Percentiles rank a stretch among this genome's conserved stretches.
These are phyloP conservation scores for Stereocaulon alpinum DNA, from an alignment of 495 filamentous ascomycete genomes.

Conservation along the genomic window DNA sequence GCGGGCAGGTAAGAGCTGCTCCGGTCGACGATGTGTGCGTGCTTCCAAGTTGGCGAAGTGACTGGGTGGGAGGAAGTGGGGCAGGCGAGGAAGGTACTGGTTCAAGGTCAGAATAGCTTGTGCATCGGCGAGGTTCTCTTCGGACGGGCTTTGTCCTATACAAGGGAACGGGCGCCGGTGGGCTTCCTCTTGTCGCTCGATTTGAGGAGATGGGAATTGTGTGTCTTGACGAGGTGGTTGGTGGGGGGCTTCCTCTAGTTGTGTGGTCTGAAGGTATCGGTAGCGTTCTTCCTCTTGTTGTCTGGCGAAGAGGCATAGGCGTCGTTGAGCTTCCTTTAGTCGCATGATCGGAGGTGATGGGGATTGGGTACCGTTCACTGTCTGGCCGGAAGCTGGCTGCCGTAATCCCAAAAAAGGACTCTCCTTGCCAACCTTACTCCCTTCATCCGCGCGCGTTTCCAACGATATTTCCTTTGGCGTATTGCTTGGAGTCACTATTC, in stretches of 20 bases:
- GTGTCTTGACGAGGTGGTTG: neutral
- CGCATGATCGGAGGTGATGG: neutral
- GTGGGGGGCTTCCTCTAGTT: neutral
- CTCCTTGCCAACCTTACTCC: neutral
- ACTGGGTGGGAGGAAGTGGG: slow-evolving; percentile 26
- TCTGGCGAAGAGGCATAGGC: neutral
- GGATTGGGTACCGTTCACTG: slow-evolving; percentile 14
- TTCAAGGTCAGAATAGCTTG: slow-evolving; percentile 36
- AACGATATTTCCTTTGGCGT: slow-evolving; percentile 11
- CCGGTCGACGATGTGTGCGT: slow-evolving; percentile 18
- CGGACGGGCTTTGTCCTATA: slow-evolving; percentile 27
- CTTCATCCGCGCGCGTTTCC: neutral
- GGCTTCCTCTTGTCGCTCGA: neutral
- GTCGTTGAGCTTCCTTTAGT: neutral
- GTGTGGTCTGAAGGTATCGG: neutral
- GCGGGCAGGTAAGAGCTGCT: slow-evolving; percentile 15
- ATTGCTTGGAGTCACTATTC: slow-evolving; percentile 13
- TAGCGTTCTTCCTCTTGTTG: neutral
- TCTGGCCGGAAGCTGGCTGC: neutral
- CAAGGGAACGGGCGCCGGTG: neutral
- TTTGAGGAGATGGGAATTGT: neutral
- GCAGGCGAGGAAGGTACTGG: slow-evolving; percentile 32
- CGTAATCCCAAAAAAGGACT: slow-evolving; percentile 13
- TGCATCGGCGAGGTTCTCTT: neutral
- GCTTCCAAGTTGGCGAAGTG: slow-evolving; percentile 25